Evolutionary conservation across 2,329 filamentous ascomycete genomes (phyloP).

Genomic region (Fusarium lateritium): DNA sequence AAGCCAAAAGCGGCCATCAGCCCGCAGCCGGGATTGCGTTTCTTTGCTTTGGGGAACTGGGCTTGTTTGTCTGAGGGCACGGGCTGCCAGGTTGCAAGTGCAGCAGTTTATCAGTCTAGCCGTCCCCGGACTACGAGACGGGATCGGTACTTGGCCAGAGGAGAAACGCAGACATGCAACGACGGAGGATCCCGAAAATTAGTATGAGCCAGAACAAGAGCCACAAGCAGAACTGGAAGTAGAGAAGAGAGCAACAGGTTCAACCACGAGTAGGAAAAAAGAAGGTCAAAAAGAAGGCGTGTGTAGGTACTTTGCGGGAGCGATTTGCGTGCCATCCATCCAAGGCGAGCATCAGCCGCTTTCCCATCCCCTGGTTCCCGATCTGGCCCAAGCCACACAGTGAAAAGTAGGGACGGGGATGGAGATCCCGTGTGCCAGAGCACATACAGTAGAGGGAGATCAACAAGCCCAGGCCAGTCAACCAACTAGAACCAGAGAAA

Average conservation of each 20-base stretch:
- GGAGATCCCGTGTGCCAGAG: conserved; percentile 46
- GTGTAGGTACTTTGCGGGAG: conserved; percentile 26
- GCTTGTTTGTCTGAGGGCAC: conserved; percentile 14
- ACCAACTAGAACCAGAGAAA: conserved; percentile 8
- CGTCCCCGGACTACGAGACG: conserved; percentile 31
- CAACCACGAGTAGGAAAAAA: conserved; percentile 8
- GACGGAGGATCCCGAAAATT: conserved; percentile 27
- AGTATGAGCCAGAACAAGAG: conserved; percentile 23
- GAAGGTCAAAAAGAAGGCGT: conserved; percentile 25
- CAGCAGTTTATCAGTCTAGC: conserved; percentile 37
- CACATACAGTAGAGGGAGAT: conserved; percentile 37
- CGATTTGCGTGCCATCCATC: conserved; percentile 46
- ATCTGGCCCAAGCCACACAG: conserved; percentile 49
- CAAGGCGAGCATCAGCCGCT: conserved; percentile 35
- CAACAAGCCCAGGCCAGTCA: conserved; percentile 25
- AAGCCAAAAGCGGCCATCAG: conserved; percentile 39
- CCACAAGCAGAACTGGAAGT: conserved; percentile 19
- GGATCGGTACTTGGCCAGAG: conserved; percentile 8
- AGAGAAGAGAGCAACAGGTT: conserved; percentile 4
- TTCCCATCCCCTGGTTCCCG: conserved; percentile 47
- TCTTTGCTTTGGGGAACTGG: conserved; percentile 18
- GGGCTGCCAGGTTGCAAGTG: conserved; percentile 9
- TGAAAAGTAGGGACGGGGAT: conserved; percentile 46
- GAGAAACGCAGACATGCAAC: conserved; percentile 11
- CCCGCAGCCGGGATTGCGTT: conserved; percentile 16